These are phyloP conservation scores for Clitopilus passeckerianus DNA, from an alignment of 768 basidiomycete genomes.

Conservation along the genomic window DNA sequence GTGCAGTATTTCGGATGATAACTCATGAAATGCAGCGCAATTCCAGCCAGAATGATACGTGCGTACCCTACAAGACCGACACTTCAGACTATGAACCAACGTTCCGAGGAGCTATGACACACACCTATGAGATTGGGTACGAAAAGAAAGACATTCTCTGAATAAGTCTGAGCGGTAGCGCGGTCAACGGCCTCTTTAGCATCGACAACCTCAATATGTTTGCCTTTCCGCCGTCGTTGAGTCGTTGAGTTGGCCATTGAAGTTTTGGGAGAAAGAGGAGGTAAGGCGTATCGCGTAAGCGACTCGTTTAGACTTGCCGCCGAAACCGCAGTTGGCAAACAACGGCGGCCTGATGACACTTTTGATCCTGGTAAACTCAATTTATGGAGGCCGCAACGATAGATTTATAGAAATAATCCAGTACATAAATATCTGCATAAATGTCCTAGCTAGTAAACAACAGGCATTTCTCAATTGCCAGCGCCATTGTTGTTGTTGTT, in stretches of 20 bases:
- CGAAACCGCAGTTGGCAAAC: not conserved
- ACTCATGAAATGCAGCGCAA: slow-evolving; percentile 90
- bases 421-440: not conserved
- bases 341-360: not conserved
- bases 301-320: not conserved
- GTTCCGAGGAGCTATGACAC: slow-evolving; percentile 18
- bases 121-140: slow-evolving; percentile 93
- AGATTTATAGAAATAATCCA: not conserved
- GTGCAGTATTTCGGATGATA: slow-evolving; percentile 93
- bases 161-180: slow-evolving; percentile 79
- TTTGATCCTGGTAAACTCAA: not conserved
- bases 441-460: too few species aligned
- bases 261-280: not conserved
- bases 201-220: slow-evolving; percentile 68
- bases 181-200: slow-evolving; percentile 85
- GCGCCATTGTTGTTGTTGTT: slow-evolving; percentile 3
- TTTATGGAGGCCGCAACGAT: not conserved
- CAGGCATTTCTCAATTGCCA: too few species aligned
- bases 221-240: slow-evolving; percentile 37
- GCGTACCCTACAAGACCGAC: slow-evolving; percentile 66
- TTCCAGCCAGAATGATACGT: slow-evolving; percentile 84
- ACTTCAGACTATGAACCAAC: slow-evolving; percentile 4
- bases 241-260: slow-evolving; percentile 26
- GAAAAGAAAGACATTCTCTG: slow-evolving; percentile 97
- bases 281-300: not conserved